Evolutionary conservation across 2,329 filamentous ascomycete genomes (phyloP).

Genomic region (Calonectria pteridis): DNA sequence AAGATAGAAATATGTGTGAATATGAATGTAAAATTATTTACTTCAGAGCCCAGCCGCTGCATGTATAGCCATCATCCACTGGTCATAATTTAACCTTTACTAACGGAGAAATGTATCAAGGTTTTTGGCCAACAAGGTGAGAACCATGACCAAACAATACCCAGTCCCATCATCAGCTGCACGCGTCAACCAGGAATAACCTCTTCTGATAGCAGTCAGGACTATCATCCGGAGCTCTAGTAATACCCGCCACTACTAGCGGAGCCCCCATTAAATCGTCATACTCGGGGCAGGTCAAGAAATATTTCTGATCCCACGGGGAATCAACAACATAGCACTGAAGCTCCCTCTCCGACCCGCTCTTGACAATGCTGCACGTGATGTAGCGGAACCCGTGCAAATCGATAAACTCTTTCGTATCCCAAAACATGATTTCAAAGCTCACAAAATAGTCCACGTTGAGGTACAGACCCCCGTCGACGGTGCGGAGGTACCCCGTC

Average conservation of each 20-base stretch:
- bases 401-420: neutral
- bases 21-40: neutral
- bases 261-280: neutral
- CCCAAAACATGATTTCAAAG: neutral
- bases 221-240: neutral
- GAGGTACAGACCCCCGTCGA: neutral
- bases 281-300: constrained; percentile 20
- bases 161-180: neutral
- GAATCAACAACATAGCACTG: neutral
- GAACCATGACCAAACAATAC: neutral
- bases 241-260: neutral
- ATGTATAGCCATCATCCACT: neutral
- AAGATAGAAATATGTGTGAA: neutral
- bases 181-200: neutral
- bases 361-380: constrained; percentile 1
- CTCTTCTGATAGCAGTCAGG: neutral
- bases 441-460: neutral
- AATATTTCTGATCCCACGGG: neutral
- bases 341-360: constrained; percentile 11
- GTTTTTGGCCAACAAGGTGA: neutral
- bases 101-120: neutral
- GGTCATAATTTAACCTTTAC: neutral
- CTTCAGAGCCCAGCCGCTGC: neutral
- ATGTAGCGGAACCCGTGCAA: neutral
- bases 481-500: constrained; percentile 2